Evolutionary conservation across 768 basidiomycete species (phyloP).

Genomic region (Brasilioporus rufonigricans): DNA sequence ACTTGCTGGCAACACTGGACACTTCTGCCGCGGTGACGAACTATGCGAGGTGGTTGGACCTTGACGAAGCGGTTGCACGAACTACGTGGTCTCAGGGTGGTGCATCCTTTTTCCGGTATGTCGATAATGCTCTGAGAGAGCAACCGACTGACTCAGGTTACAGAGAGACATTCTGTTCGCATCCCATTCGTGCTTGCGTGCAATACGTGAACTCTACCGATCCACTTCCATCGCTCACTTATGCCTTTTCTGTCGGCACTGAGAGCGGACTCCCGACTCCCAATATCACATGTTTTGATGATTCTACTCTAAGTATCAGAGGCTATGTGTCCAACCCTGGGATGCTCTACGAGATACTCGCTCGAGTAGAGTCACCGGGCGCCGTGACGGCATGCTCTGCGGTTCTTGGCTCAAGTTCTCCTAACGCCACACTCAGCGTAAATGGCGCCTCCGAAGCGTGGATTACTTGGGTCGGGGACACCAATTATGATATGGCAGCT

Average conservation of each 20-base stretch:
- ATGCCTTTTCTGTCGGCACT: conserved; percentile 44
- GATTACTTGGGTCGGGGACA: conserved; percentile 75
- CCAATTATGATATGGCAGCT: conserved; percentile 62
- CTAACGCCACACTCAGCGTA: conserved; percentile 51
- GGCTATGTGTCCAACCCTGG: conserved; percentile 50
- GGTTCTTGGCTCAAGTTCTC: conserved; percentile 24
- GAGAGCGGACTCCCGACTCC: conserved; percentile 52
- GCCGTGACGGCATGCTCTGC: conserved; percentile 35
- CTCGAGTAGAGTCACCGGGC: conserved; percentile 39
- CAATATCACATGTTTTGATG: conserved; percentile 58
- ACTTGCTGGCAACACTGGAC: conserved; percentile 51
- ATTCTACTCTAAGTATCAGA: conserved; percentile 52
- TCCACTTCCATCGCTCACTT: conserved; percentile 42
- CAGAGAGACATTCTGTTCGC: conserved; percentile 64
- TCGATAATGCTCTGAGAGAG: background rate
- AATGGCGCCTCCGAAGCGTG: conserved; percentile 49
- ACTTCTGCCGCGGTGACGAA: conserved; percentile 33
- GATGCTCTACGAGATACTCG: conserved; percentile 72
- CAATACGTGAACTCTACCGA: conserved; percentile 47
- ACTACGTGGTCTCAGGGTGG: conserved; percentile 60
- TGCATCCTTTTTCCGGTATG: conserved; percentile 48
- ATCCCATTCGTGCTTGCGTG: conserved; percentile 59
- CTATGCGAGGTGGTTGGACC: conserved; percentile 67
- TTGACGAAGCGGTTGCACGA: conserved; percentile 57
- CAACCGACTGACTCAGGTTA: background rate